Conservation (phyloP, 371 early-diverging fungal species). For the Mucor mucedo region DNA sequence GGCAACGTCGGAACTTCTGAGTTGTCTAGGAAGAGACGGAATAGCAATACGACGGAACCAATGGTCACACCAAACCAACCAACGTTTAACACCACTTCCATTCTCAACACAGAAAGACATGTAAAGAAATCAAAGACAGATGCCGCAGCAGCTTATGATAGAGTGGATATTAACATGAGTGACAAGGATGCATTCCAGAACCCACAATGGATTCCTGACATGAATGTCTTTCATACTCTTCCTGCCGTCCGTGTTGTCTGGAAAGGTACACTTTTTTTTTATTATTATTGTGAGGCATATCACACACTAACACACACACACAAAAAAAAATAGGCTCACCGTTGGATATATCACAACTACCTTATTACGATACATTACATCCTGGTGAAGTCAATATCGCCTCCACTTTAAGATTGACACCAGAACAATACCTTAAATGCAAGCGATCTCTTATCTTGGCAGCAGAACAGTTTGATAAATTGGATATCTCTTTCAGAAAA, state of each 20-base stretch:
- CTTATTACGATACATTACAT: slow-evolving; percentile 57
- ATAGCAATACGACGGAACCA: slow-evolving; percentile 16
- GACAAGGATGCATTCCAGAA: slow-evolving; percentile 28
- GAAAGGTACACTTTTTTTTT: slow-evolving; percentile 35
- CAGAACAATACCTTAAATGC: slow-evolving; percentile 70
- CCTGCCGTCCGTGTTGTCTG: slow-evolving; percentile 31
- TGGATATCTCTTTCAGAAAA: slow-evolving; percentile 43
- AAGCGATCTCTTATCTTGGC: slow-evolving; percentile 46
- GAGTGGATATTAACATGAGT: slow-evolving; percentile 26
- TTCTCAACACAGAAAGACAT: slow-evolving; percentile 25
- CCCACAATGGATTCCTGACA: slow-evolving; percentile 36
- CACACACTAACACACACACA: background rate
- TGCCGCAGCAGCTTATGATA: slow-evolving; percentile 36
- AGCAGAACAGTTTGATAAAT: slow-evolving; percentile 39
- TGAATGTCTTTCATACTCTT: slow-evolving; percentile 29
- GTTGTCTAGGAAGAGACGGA: slow-evolving; percentile 23
- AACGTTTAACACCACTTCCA: slow-evolving; percentile 8
- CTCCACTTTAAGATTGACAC: slow-evolving; percentile 72
- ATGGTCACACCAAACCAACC: slow-evolving; percentile 25
- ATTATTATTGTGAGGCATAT: background rate
- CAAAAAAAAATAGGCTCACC: slow-evolving; percentile 46
- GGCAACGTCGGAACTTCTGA: slow-evolving; percentile 2
- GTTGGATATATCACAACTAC: slow-evolving; percentile 48
- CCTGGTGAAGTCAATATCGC: slow-evolving; percentile 67
- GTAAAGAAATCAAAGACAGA: slow-evolving; percentile 39